Evolutionary conservation across 2,329 filamentous ascomycete species (phyloP).

Genomic region (Claviceps digitariae): DNA sequence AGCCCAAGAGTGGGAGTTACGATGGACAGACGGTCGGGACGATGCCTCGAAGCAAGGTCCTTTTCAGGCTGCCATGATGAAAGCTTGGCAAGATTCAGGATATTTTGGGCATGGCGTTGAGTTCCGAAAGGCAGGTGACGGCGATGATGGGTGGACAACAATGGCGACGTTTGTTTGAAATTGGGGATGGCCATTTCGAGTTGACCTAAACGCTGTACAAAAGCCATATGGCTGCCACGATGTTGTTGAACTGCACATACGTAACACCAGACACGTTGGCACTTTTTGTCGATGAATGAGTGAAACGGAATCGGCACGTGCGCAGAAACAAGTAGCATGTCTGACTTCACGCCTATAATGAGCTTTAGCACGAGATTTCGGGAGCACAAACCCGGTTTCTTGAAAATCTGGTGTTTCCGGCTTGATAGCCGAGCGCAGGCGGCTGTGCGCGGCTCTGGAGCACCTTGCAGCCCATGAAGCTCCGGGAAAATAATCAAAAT

Average conservation of each 20-base stretch:
- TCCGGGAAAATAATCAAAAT: slow-evolving; percentile 1
- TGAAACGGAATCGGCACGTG: background rate
- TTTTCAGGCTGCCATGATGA: slow-evolving; percentile 75
- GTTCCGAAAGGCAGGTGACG: slow-evolving; percentile 47
- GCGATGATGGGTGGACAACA: slow-evolving; percentile 37
- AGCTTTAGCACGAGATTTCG: background rate
- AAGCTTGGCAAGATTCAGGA: slow-evolving; percentile 78
- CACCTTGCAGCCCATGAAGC: slow-evolving; percentile 7
- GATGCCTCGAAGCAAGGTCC: slow-evolving; percentile 70
- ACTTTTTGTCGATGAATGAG: background rate
- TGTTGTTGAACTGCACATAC: background rate
- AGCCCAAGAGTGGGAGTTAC: slow-evolving; percentile 60
- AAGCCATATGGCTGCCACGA: background rate
- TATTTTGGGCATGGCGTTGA: slow-evolving; percentile 89
- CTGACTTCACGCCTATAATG: background rate
- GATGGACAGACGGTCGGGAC: slow-evolving; percentile 82
- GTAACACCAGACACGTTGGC: background rate
- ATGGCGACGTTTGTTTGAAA: slow-evolving; percentile 34
- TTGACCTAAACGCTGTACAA: background rate
- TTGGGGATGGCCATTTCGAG: background rate
- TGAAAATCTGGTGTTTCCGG: too few species aligned
- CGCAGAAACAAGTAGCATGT: background rate
- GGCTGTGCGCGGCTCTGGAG: slow-evolving; percentile 4
- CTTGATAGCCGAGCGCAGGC: slow-evolving; percentile 1
- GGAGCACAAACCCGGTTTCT: slow-evolving; percentile 1